Evolutionary conservation across 331 rosid genomes (phyloP).

Genomic region (Cydonia oblonga): DNA sequence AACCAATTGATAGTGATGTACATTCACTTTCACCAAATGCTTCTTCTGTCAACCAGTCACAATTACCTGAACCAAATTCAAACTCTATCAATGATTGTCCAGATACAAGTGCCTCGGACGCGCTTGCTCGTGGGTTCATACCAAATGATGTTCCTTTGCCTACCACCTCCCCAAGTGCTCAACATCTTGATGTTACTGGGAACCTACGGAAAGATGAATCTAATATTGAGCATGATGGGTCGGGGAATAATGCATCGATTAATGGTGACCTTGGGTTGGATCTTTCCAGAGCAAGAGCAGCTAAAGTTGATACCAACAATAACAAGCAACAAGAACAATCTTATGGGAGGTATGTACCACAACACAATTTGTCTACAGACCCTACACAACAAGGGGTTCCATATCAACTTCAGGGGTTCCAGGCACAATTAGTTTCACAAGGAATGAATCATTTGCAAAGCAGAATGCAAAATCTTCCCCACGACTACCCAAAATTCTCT

Average conservation of each 20-base stretch:
- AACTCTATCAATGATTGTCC: constrained; percentile 16
- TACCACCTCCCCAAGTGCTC: constrained; percentile 16
- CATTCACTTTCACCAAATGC: constrained; percentile 19
- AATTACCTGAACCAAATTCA: constrained; percentile 26
- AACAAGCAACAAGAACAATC: constrained; percentile 17
- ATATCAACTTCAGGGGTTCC: constrained; percentile 26
- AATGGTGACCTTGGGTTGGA: constrained; percentile 14
- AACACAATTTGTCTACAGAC: constrained; percentile 20
- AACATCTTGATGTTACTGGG: constrained; percentile 4
- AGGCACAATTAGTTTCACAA: constrained; percentile 25
- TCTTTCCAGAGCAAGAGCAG: constrained; percentile 12
- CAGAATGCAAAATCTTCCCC: constrained; percentile 30
- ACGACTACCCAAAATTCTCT: constrained; percentile 30
- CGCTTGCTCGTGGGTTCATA: constrained; percentile 8
- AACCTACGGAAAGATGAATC: constrained; percentile 17
- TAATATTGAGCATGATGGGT: constrained; percentile 9
- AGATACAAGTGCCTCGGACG: constrained; percentile 14
- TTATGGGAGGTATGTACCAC: constrained; percentile 13
- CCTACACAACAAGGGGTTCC: constrained; percentile 21
- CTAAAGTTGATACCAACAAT: constrained; percentile 12
- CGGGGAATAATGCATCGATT: constrained; percentile 13
- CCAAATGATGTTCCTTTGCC: background rate
- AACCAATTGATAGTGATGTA: constrained; percentile 29
- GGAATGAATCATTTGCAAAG: constrained; percentile 28
- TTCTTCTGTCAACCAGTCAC: constrained; percentile 24